Conservation (phyloP, 2,329 filamentous ascomycete species). For the Cytospora schulzeri region DNA sequence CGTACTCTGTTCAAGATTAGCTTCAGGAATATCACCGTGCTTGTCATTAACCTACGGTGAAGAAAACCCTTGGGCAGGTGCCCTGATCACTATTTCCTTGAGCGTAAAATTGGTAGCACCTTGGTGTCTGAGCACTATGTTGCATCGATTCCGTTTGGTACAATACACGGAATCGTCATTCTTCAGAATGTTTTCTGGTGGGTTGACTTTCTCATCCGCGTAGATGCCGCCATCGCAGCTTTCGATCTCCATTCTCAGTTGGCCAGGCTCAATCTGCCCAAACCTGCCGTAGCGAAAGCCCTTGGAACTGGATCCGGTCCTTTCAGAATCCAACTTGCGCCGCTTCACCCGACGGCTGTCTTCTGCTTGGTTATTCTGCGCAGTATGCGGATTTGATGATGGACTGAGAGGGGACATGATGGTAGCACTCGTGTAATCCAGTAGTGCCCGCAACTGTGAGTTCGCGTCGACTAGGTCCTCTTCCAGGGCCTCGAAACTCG, state of each 20-base stretch:
- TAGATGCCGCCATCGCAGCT: constrained; percentile 84
- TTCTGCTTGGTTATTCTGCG: constrained; percentile 46
- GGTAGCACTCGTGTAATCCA: constrained; percentile 38
- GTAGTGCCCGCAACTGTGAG: constrained; percentile 45
- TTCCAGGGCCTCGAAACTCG: constrained; percentile 43
- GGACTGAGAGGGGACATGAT: constrained; percentile 36
- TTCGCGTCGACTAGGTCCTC: constrained; percentile 46
- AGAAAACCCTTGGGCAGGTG: constrained; percentile 78
- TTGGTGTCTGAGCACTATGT: constrained; percentile 81
- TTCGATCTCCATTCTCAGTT: constrained; percentile 81
- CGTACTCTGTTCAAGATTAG: constrained; percentile 62
- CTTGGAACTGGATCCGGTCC: constrained; percentile 49
- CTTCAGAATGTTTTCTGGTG: constrained; percentile 78
- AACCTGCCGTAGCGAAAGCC: constrained; percentile 81
- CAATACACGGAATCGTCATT: constrained; percentile 82
- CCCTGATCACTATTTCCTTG: constrained; percentile 85
- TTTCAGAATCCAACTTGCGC: constrained; percentile 69
- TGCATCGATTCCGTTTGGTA: constrained; percentile 84
- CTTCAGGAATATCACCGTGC: not conserved
- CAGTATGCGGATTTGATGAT: constrained; percentile 39
- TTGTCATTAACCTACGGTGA: constrained; percentile 68
- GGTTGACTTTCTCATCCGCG: constrained; percentile 64
- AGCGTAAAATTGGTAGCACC: constrained; percentile 80
- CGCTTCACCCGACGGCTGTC: constrained; percentile 63
- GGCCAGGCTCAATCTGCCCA: constrained; percentile 83